Evolutionary conservation across 208 protist genomes (phyloP).

Genomic region (Trypanosoma boissoni): DNA sequence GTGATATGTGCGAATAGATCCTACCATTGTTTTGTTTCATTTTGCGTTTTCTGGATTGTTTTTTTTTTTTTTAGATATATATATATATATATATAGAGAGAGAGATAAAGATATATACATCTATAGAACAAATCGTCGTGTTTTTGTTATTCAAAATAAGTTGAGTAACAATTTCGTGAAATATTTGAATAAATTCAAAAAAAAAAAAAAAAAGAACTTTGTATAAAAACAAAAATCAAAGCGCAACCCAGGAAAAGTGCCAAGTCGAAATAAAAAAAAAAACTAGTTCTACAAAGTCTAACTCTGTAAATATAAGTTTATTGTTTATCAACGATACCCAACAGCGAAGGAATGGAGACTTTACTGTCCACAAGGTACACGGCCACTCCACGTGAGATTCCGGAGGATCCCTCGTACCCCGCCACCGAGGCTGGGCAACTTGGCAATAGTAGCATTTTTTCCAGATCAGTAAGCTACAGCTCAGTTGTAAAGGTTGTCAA

Average conservation of each 20-base stretch:
- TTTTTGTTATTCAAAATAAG: no score
- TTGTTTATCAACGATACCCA: no score
- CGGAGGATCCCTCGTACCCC: constrained; percentile 35
- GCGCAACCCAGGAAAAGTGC: no score
- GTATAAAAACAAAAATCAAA: no score
- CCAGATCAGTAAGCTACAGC: constrained; percentile 60
- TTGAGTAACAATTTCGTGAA: background rate
- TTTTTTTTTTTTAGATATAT: constrained; percentile 8
- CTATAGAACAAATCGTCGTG: no score
- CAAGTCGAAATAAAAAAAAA: background rate
- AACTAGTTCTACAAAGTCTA: background rate
- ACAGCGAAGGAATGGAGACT: no score
- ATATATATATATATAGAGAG: constrained; percentile 1
- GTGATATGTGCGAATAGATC: no score
- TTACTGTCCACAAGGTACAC: constrained; percentile 13
- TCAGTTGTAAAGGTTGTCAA: constrained; percentile 5
- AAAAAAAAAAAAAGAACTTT: background rate
- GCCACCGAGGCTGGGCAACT: constrained; percentile 47
- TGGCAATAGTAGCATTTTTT: constrained; percentile 76
- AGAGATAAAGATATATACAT: no score
- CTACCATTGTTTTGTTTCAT: constrained; percentile 12
- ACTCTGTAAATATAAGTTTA: background rate
- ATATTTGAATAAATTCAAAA: background rate
- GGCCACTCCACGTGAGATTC: background rate
- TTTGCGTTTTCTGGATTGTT: constrained; percentile 17